Conservation (phyloP, 306 rosid species). For the Clitoria ternatea region DNA sequence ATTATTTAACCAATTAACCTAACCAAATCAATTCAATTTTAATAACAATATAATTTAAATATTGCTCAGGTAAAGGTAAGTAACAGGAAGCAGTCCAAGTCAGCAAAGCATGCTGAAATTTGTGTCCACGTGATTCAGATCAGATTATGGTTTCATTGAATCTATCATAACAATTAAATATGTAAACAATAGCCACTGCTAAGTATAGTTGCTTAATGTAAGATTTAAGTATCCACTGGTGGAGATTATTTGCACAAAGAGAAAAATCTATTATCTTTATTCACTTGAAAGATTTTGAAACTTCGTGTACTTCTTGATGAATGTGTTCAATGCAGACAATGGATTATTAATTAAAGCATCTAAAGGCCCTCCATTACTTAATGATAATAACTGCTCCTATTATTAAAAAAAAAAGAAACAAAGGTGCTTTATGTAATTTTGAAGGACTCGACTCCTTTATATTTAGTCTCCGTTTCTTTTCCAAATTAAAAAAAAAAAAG, state of each 20-base stretch:
- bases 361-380: not conserved
- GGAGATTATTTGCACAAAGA: not conserved
- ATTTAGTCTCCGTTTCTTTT: too few relatives aligned
- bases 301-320: not conserved
- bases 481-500: not conserved
- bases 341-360: conserved; percentile 24
- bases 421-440: too few relatives aligned
- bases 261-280: conserved; percentile 13
- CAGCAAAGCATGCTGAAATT: conserved; percentile 26
- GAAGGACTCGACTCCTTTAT: too few relatives aligned
- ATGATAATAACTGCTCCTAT: conserved; percentile 9
- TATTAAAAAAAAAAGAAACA: not conserved
- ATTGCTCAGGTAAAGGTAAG: conserved; percentile 10
- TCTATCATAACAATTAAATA: not conserved
- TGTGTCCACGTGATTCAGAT: conserved; percentile 19
- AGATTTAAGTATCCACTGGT: not conserved
- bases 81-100: conserved; percentile 23
- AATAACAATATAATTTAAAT: not conserved
- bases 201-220: too few relatives aligned
- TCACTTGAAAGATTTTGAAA: conserved; percentile 15
- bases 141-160: not conserved
- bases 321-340: conserved; percentile 12
- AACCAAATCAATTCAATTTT: not conserved
- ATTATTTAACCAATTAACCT: too few relatives aligned
- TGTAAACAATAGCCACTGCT: too few relatives aligned